Conservation (phyloP, 805 yeast genomes). For the Clavispora fructus region DNA sequence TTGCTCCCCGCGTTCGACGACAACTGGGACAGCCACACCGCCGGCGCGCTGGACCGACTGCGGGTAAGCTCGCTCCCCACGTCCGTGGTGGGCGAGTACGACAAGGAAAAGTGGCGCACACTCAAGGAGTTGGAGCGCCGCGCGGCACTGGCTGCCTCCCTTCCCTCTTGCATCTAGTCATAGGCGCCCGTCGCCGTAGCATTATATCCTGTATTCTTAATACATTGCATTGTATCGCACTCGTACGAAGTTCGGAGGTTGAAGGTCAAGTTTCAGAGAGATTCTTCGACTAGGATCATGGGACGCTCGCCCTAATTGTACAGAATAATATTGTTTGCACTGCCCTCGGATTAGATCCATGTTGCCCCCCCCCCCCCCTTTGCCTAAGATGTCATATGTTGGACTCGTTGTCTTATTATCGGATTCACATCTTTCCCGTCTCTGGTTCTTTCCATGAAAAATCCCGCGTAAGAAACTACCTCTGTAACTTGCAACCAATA, state of each 20-base stretch:
- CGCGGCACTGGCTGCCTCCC: slow-evolving; percentile 1
- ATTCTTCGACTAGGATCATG: no score
- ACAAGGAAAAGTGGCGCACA: slow-evolving; percentile 60
- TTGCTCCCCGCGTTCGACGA: background rate
- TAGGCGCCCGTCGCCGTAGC: background rate
- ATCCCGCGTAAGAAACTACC: no score
- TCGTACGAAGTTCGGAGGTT: background rate
- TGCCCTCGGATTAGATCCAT: no score
- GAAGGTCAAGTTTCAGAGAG: no score
- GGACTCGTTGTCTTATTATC: no score
- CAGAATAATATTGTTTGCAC: no score
- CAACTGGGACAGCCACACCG: slow-evolving; percentile 27
- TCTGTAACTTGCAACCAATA: no score
- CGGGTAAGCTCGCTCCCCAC: slow-evolving; percentile 46
- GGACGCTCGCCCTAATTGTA: no score
- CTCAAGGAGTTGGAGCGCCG: slow-evolving; percentile 31
- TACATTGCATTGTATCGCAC: background rate
- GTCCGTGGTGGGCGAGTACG: slow-evolving; percentile 59
- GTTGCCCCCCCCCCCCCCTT: no score
- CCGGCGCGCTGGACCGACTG: slow-evolving; percentile 33
- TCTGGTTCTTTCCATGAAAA: no score
- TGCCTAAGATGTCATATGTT: no score
- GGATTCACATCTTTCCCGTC: no score
- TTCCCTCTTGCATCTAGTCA: background rate
- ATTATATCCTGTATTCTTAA: background rate